These are phyloP conservation scores for Secale cereale DNA, from an alignment of 176 grass and related monocot species.

Conservation along the genomic window DNA sequence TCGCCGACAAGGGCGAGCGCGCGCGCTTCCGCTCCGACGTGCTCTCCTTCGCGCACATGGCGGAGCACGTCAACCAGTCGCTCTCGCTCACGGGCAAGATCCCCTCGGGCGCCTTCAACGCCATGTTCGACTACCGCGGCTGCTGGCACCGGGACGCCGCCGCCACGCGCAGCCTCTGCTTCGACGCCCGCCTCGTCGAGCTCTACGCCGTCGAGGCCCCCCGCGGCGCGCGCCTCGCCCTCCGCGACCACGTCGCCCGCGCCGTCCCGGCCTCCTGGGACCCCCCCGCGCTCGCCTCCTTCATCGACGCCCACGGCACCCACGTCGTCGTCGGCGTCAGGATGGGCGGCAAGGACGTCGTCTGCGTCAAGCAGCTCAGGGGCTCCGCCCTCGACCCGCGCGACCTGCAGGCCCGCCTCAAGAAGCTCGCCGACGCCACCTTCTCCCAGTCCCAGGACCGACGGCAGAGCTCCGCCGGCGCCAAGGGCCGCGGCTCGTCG, in stretches of 20 bases:
- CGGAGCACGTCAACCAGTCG: slow-evolving; percentile 71
- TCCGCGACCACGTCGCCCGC: slow-evolving; percentile 34
- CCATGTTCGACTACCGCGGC: slow-evolving; percentile 70
- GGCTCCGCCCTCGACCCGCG: slow-evolving; percentile 55
- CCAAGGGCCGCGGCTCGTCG: not conserved
- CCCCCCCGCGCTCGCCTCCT: slow-evolving; percentile 63
- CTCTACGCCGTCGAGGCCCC: slow-evolving; percentile 74
- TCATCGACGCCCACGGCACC: slow-evolving; percentile 82
- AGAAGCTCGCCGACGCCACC: slow-evolving; percentile 52
- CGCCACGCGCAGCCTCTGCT: slow-evolving; percentile 60
- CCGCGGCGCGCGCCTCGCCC: slow-evolving; percentile 37
- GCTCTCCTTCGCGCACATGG: slow-evolving; percentile 79
- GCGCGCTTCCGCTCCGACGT: slow-evolving; percentile 68
- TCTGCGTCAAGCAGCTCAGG: slow-evolving; percentile 76
- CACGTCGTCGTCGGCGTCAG: slow-evolving; percentile 68
- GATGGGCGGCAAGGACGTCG: slow-evolving; percentile 84
- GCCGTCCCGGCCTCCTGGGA: slow-evolving; percentile 70
- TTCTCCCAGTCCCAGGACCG: slow-evolving; percentile 38
- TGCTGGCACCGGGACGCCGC: slow-evolving; percentile 78
- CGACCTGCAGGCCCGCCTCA: slow-evolving; percentile 63
- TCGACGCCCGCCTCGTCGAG: slow-evolving; percentile 67
- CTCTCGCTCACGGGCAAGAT: slow-evolving; percentile 61
- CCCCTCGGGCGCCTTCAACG: slow-evolving; percentile 76
- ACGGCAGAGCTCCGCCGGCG: not conserved
- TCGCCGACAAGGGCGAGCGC: slow-evolving; percentile 75